Evolutionary conservation across 2,329 filamentous ascomycete species (phyloP).

Genomic region (Lecanosticta acicola): DNA sequence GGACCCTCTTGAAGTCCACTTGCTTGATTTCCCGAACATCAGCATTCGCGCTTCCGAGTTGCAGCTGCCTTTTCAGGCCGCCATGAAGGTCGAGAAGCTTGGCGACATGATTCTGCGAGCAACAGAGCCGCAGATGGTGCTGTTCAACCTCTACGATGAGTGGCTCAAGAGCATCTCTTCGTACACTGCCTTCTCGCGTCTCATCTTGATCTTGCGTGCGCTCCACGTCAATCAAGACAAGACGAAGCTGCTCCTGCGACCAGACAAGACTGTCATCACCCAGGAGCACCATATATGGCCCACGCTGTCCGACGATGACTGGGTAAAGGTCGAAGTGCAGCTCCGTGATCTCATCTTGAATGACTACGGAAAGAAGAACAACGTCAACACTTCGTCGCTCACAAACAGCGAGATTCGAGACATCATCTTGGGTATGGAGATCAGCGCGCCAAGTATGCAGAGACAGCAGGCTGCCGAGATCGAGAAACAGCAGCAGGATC

Average conservation of each 20-base stretch:
- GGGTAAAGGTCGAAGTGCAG: slow-evolving; percentile 99
- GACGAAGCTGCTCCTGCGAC: slow-evolving; percentile 89
- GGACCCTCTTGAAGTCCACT: slow-evolving; percentile 92
- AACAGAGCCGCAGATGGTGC: slow-evolving; percentile 98
- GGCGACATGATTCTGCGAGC: slow-evolving; percentile 98
- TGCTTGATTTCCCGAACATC: slow-evolving; percentile 98
- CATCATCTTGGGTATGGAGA: slow-evolving; percentile 99
- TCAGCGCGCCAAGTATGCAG: slow-evolving; percentile 95
- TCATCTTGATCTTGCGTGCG: slow-evolving; percentile 87
- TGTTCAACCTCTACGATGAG: slow-evolving; percentile 98
- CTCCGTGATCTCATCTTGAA: slow-evolving; percentile 93
- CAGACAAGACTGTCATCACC: slow-evolving; percentile 96
- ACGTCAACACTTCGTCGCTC: slow-evolving; percentile 94
- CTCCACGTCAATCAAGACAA: slow-evolving; percentile 98
- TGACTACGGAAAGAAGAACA: slow-evolving; percentile 99
- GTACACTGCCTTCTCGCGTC: slow-evolving; percentile 94
- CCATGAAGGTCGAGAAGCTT: slow-evolving; percentile 99
- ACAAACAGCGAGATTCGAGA: slow-evolving; percentile 96
- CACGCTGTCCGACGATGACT: slow-evolving; percentile 86
- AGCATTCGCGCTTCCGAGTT: slow-evolving; percentile 96
- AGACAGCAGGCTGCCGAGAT: slow-evolving; percentile 97
- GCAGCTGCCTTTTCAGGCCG: slow-evolving; percentile 96
- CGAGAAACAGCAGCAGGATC: slow-evolving; percentile 97
- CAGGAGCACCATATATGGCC: slow-evolving; percentile 99
- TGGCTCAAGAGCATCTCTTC: slow-evolving; percentile 98